These are phyloP conservation scores for Aspergillus clavatus DNA, from an alignment of 2,329 filamentous ascomycete species.

Conservation along the genomic window DNA sequence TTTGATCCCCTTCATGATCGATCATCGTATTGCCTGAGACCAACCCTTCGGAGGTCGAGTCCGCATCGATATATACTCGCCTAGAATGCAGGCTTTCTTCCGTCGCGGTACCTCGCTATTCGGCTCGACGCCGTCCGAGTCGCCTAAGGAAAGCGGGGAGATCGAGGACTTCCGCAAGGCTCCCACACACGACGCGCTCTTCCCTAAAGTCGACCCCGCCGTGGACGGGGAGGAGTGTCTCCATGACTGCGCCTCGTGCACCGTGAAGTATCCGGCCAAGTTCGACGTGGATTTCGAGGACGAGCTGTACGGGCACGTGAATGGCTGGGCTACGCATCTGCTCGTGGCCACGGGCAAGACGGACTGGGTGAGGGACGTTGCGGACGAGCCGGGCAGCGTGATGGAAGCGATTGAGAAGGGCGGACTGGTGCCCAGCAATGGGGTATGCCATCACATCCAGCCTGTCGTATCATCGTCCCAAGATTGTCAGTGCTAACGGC, in stretches of 20 bases:
- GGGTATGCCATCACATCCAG: slow-evolving; percentile 27
- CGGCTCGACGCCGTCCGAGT: slow-evolving; percentile 23
- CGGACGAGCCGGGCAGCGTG: slow-evolving; percentile 78
- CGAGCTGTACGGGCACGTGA: slow-evolving; percentile 76
- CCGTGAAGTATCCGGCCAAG: slow-evolving; percentile 70
- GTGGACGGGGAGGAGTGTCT: slow-evolving; percentile 85
- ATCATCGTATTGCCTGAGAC: background rate
- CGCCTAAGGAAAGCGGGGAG: slow-evolving; percentile 10
- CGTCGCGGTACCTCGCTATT: slow-evolving; percentile 33
- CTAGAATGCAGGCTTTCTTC: slow-evolving; percentile 33
- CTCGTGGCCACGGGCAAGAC: slow-evolving; percentile 92
- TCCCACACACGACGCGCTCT: slow-evolving; percentile 53
- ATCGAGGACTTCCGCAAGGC: slow-evolving; percentile 45
- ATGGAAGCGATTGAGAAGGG: slow-evolving; percentile 66
- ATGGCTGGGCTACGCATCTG: slow-evolving; percentile 83
- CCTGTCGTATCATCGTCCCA: background rate
- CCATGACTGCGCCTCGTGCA: slow-evolving; percentile 79
- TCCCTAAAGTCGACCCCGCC: slow-evolving; percentile 67
- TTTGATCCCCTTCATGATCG: slow-evolving; percentile 11
- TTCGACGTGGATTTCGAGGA: slow-evolving; percentile 70
- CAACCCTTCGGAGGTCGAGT: background rate
- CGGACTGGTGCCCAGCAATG: slow-evolving; percentile 39
- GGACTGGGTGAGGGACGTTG: slow-evolving; percentile 88
- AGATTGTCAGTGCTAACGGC: slow-evolving; percentile 4
- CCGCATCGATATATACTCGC: background rate